Conservation (phyloP, 129 eudicot genomes). For the Artemisia argyi region DNA sequence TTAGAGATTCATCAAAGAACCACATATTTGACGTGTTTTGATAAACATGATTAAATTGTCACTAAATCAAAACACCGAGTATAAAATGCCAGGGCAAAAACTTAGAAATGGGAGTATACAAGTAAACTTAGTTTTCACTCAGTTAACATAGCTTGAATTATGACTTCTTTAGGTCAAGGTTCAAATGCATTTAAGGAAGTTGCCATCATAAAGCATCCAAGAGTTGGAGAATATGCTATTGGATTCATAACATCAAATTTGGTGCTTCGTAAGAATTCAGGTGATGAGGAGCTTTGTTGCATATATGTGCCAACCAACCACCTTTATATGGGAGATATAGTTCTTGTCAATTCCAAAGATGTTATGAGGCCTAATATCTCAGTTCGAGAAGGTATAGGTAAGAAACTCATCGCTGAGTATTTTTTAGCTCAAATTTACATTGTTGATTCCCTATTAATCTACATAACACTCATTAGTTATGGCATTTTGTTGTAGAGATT, state of each 20-base stretch:
- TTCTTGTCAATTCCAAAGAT: constrained; percentile 63
- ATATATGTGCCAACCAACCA: constrained; percentile 84
- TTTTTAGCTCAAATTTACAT: background rate
- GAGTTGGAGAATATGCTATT: constrained; percentile 66
- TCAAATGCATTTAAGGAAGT: constrained; percentile 80
- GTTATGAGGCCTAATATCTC: constrained; percentile 72
- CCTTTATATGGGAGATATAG: constrained; percentile 77
- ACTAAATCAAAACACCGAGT: background rate
- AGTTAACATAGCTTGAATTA: constrained; percentile 1
- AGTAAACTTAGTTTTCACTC: background rate
- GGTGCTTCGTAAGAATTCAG: constrained; percentile 56
- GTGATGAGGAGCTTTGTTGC: constrained; percentile 73
- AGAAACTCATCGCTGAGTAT: background rate
- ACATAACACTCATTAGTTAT: background rate
- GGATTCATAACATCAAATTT: constrained; percentile 77
- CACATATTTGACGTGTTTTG: too few species aligned
- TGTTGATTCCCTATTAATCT: background rate
- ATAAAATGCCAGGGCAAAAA: background rate
- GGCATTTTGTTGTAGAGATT: constrained; percentile 53
- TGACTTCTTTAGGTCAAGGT: constrained; percentile 48
- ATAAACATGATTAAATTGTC: too few species aligned
- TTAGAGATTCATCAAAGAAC: too few species aligned
- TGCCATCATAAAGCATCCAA: constrained; percentile 77
- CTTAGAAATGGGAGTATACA: background rate
- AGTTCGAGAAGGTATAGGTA: constrained; percentile 84